A percentile compares a stretch with the other conserved stretches of the same genome.
Conservation (phyloP, 2,329 filamentous ascomycete genomes). For the Drechslerella coelobrocha region DNA sequence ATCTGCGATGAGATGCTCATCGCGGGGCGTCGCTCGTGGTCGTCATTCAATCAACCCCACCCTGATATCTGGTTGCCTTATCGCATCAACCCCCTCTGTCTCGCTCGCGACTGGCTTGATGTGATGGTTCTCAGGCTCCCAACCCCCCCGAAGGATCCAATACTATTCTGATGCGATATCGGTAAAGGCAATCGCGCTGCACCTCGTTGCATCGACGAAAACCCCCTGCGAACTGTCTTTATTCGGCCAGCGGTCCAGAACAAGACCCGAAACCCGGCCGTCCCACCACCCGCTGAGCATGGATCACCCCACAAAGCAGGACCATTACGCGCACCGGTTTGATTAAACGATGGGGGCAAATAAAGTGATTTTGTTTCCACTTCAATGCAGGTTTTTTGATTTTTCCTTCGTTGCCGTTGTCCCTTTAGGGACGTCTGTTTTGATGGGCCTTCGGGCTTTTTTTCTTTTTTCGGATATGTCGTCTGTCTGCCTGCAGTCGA, state of each 20-base stretch:
- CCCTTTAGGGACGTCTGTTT: background rate
- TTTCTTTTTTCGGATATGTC: no score
- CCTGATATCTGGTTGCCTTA: background rate
- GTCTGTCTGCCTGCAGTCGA: no score
- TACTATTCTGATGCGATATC: background rate
- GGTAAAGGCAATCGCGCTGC: background rate
- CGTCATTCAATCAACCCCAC: conserved; percentile 27
- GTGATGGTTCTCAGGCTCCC: background rate
- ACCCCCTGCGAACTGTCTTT: no score
- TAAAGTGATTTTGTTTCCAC: conserved; percentile 14
- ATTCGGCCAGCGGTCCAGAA: background rate
- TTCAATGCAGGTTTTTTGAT: background rate
- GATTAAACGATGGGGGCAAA: conserved; percentile 42
- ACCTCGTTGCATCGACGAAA: conserved; percentile 3
- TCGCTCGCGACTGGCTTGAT: background rate
- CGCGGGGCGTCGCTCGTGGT: conserved; percentile 17
- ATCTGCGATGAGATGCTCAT: conserved; percentile 44
- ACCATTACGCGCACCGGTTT: conserved; percentile 24
- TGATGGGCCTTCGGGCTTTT: background rate
- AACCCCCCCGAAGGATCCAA: no score
- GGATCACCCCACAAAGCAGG: no score
- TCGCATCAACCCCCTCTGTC: background rate
- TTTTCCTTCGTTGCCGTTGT: conserved; percentile 29
- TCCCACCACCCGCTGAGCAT: no score
- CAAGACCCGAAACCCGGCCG: conserved; percentile 6